Conservation (phyloP, 768 basidiomycete genomes). For the Kwoniella sp. region DNA sequence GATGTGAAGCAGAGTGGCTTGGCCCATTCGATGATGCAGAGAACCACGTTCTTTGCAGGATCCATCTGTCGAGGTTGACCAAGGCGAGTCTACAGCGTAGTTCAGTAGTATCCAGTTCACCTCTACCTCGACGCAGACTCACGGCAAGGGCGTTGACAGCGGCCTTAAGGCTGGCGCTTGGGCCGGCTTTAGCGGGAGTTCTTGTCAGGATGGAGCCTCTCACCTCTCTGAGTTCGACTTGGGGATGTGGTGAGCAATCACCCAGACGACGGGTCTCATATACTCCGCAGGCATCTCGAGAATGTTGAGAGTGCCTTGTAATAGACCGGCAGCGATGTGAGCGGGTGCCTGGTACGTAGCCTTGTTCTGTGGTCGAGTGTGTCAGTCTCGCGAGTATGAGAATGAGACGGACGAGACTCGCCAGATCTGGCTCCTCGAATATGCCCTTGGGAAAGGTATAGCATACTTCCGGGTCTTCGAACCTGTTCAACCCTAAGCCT, state of each 20-base stretch:
- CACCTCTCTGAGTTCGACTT: constrained; percentile 26
- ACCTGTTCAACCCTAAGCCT: constrained; percentile 5
- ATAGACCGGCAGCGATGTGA: constrained; percentile 10
- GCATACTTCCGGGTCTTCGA: constrained; percentile 14
- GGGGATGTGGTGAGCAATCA: constrained; percentile 33
- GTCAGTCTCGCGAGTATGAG: too few relatives aligned
- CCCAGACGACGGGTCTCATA: constrained; percentile 31
- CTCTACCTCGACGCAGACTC: not conserved
- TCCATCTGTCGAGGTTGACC: constrained; percentile 8
- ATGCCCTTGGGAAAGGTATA: not conserved
- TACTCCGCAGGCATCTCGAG: constrained; percentile 22
- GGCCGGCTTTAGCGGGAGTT: not conserved
- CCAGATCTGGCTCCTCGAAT: too few relatives aligned
- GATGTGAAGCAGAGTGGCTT: constrained; percentile 33
- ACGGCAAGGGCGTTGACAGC: constrained; percentile 38
- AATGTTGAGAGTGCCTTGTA: constrained; percentile 26
- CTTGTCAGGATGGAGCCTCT: not conserved
- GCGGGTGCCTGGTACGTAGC: constrained; percentile 5
- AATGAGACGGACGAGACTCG: too few relatives aligned
- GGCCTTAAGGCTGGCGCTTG: constrained; percentile 29
- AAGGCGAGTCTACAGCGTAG: constrained; percentile 15
- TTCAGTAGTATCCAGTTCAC: not conserved
- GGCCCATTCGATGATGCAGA: constrained; percentile 35
- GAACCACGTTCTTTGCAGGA: constrained; percentile 11
- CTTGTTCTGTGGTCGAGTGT: too few relatives aligned